phyloP scores from a whole-genome alignment of 805 yeast species.

The Ogataea chonburiensis region DNA sequence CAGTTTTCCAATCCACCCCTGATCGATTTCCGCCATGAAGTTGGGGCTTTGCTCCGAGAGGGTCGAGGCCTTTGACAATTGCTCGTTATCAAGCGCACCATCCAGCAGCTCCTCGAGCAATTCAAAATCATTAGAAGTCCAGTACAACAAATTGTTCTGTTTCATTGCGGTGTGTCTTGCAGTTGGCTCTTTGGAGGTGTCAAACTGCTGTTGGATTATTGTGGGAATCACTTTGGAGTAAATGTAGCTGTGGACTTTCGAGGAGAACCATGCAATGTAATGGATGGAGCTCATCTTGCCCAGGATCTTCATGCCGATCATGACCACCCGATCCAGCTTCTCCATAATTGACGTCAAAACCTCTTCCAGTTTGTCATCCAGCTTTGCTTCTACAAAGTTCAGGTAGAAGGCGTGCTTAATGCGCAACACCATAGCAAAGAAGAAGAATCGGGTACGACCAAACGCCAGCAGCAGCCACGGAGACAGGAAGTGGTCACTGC shows the following conservation, averaged over 20 bases:
- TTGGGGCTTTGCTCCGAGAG: no score
- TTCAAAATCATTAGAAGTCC: constrained; percentile 1
- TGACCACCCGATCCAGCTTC: background rate
- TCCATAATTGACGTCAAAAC: constrained; percentile 1
- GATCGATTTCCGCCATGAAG: no score
- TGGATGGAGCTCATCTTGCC: constrained; percentile 19
- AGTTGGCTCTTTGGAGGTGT: constrained; percentile 13
- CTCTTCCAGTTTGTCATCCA: constrained; percentile 9
- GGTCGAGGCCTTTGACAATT: no score
- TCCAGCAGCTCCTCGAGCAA: no score
- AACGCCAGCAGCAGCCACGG: constrained; percentile 31
- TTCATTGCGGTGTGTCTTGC: background rate
- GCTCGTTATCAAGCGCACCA: no score
- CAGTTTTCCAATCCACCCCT: no score
- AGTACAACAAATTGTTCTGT: background rate
- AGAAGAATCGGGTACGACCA: constrained; percentile 14
- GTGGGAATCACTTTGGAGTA: constrained; percentile 6
- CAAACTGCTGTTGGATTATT: constrained; percentile 8
- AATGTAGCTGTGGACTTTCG: constrained; percentile 19
- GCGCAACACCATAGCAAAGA: constrained; percentile 6
- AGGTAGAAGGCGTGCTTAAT: constrained; percentile 17
- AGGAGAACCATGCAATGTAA: constrained; percentile 25
- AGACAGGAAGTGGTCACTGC: constrained; percentile 41
- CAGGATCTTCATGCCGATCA: constrained; percentile 3
- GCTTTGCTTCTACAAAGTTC: constrained; percentile 11